Evolutionary conservation across 306 rosid genomes (phyloP).

Genomic region (Geum urbanum): DNA sequence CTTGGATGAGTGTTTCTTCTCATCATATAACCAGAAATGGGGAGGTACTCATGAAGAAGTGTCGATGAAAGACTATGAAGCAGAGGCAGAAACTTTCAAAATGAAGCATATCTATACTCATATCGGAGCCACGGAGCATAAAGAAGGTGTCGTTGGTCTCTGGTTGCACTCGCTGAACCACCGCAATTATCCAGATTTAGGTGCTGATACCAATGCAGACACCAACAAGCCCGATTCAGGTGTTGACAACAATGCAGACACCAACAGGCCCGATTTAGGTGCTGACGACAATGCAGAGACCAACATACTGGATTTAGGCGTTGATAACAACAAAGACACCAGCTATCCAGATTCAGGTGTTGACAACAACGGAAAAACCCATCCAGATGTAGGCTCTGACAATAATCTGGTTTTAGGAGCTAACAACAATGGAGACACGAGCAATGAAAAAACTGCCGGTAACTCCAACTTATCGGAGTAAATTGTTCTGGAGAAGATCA

Average conservation of each 20-base stretch:
- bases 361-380: not conserved
- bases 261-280: not conserved
- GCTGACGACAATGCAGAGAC: not conserved
- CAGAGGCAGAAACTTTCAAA: slow-evolving; percentile 77
- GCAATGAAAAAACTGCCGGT: not conserved
- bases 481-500: slow-evolving; percentile 17
- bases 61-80: slow-evolving; percentile 67
- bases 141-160: slow-evolving; percentile 78
- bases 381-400: not conserved
- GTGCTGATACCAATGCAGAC: slow-evolving; percentile 25
- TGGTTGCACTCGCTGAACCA: slow-evolving; percentile 95
- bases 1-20: slow-evolving; percentile 56
- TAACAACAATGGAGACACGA: not conserved
- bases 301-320: not conserved
- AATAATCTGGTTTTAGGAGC: not conserved
- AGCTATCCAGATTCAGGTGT: not conserved
- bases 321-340: not conserved
- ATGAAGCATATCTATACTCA: slow-evolving; percentile 79
- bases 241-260: not conserved
- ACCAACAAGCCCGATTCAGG: slow-evolving; percentile 15
- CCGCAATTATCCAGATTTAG: slow-evolving; percentile 77
- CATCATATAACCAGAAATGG: slow-evolving; percentile 89
- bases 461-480: slow-evolving; percentile 20
- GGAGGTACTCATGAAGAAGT: slow-evolving; percentile 83
- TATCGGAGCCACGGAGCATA: slow-evolving; percentile 65